Percentiles rank a stretch among this genome's conserved stretches.
Evolutionary conservation across 148 eudicot species (phyloP).

Genomic region (Rhododendron vialii): DNA sequence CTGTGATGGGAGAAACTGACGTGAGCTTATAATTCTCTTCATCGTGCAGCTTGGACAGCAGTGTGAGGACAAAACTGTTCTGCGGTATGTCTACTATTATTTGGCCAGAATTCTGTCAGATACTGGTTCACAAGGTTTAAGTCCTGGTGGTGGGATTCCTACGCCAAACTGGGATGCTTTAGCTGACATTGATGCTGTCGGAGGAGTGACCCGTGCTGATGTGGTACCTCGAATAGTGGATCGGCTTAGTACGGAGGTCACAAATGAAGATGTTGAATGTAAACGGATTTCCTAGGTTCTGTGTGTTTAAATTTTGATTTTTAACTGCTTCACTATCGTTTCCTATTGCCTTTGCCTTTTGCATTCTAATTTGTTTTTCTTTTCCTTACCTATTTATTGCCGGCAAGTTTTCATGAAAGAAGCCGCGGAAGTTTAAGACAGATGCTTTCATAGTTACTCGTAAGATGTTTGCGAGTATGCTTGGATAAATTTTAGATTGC

Average conservation of each 20-base stretch:
- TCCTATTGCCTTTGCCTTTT: background rate
- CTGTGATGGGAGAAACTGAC: background rate
- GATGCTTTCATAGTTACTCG: background rate
- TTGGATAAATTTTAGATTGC: background rate
- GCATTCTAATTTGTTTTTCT: background rate
- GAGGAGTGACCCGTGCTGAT: conserved; percentile 98
- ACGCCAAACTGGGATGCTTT: conserved; percentile 99
- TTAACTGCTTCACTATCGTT: background rate
- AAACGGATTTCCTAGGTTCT: conserved; percentile 19
- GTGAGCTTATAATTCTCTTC: background rate
- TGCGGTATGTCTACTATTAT: conserved; percentile 93
- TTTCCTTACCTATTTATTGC: background rate
- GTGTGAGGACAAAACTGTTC: conserved; percentile 90
- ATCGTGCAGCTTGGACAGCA: conserved; percentile 83
- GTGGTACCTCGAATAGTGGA: conserved; percentile 84
- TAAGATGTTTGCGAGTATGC: background rate
- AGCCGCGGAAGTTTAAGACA: background rate
- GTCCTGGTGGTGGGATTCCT: conserved; percentile 95
- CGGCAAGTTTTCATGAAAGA: background rate
- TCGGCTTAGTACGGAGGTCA: conserved; percentile 71
- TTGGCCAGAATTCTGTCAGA: conserved; percentile 94
- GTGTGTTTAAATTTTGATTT: background rate
- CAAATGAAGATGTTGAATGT: conserved; percentile 88
- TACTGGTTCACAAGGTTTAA: conserved; percentile 87
- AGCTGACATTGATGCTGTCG: conserved; percentile 93